Conservation (phyloP, 768 basidiomycete genomes). For the Agrocybe praecox region DNA sequence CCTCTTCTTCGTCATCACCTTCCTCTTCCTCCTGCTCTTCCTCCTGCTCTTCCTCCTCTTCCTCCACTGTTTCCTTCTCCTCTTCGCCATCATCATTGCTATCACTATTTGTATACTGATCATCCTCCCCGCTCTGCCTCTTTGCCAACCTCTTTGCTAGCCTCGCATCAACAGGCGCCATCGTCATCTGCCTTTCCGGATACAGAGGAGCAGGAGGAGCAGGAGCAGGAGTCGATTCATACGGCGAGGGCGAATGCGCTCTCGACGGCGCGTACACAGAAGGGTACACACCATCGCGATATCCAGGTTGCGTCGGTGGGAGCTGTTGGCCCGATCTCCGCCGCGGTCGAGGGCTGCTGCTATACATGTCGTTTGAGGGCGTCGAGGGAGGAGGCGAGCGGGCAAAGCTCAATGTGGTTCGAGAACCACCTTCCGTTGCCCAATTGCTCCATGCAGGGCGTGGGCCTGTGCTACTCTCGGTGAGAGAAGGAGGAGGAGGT, state of each 20-base stretch:
- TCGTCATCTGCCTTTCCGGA: neutral
- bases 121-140: neutral
- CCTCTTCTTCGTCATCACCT: slow-evolving; percentile 1
- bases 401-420: neutral
- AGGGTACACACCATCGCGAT: neutral
- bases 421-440: slow-evolving; percentile 8
- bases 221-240: too few species aligned
- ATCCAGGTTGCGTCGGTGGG: neutral
- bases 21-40: neutral
- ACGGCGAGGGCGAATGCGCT: neutral
- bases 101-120: neutral
- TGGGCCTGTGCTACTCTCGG: neutral
- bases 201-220: neutral
- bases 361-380: neutral
- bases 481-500: slow-evolving; percentile 3
- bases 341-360: neutral
- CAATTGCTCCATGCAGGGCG: slow-evolving; percentile 17
- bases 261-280: neutral
- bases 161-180: neutral
- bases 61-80: neutral
- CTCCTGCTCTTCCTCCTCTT: neutral
- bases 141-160: neutral
- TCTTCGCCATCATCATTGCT: neutral
- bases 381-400: slow-evolving; percentile 6
- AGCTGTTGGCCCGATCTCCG: neutral